phyloP scores from a whole-genome alignment of 2,329 filamentous ascomycete genomes.

The Cladosporium colombiae region DNA sequence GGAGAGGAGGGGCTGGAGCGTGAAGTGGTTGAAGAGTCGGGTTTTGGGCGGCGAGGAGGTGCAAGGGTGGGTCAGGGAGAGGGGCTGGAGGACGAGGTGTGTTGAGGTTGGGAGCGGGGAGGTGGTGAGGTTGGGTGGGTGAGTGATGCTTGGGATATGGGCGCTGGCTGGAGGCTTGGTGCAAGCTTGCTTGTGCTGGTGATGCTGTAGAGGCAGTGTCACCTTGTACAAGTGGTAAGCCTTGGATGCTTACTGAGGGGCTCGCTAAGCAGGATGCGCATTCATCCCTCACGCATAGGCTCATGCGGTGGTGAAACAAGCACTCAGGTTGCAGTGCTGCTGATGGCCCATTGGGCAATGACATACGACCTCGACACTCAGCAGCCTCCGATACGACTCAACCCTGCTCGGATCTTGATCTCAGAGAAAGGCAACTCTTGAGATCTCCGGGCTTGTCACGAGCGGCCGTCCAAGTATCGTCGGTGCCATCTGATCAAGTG shows the following conservation, averaged over 20 bases:
- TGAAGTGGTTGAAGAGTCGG: constrained; percentile 52
- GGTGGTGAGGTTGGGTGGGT: neutral
- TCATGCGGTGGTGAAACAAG: neutral
- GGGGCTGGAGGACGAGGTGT: constrained; percentile 23
- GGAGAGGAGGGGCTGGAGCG: constrained; percentile 55
- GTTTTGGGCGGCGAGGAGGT: constrained; percentile 51
- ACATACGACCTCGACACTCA: neutral
- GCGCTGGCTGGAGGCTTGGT: neutral
- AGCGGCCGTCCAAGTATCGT: neutral
- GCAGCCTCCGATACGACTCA: neutral
- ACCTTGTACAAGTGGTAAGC: neutral
- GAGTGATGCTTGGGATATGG: neutral
- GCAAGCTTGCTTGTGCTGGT: neutral
- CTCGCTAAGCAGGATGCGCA: neutral
- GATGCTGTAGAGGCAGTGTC: neutral
- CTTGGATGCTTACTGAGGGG: neutral
- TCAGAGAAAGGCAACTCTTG: neutral
- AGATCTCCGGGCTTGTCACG: neutral
- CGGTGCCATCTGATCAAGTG: no score
- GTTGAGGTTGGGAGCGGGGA: constrained; percentile 12
- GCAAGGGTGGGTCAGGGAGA: constrained; percentile 36
- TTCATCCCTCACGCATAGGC: neutral
- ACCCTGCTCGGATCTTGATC: neutral
- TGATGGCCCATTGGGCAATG: neutral
- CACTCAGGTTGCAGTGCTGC: neutral